Evolutionary conservation across 2,329 filamentous ascomycete genomes (phyloP), one percentile per base, ranked within the genome.

Genomic region (Amauroascus verrucosus): DNA sequence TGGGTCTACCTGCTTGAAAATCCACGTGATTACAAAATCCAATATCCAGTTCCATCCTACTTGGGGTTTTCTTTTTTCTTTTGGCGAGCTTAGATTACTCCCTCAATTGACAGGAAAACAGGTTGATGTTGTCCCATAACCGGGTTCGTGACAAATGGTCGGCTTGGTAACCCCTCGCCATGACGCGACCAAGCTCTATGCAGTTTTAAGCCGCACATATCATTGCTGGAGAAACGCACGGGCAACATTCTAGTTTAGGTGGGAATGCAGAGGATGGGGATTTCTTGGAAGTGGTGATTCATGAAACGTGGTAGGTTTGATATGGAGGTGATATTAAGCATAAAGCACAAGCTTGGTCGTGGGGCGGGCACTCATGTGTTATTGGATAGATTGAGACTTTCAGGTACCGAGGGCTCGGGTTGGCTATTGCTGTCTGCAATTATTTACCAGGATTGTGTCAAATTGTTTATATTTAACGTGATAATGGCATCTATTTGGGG

Each of bases 311-410:
- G 30, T n/a, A 4, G 22, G 30, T 48, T 48, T 37, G 32, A 2
- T n/a, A 33, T 20, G 13, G 13, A 38, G 46, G 46, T 48, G 46
- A 7, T 32, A 37, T 48, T 48, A 48, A 48, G 46, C 46, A 38
- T 48, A 48, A 38, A 48, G 16, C 32, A 16, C 6, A 24, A 28
- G 33, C 46, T 38, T 48, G 30, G 33, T 24, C 33, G 46, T 48
- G 46, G 46, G 46, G 16, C 46, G 26, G 46, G 35, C 13, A 9
- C 22, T 14, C 8, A 20, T 16, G 2, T 14, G 32, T 14, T 11
- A 48, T 38, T 48, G 46, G 46, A 48, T 22, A 18, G 11, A 14
- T 4, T 6, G 1, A 37, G 3, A 26, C 14, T 35, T 20, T 18
- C 46, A 37, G 33, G 33, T 5, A 26, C 46, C 46, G 38, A 22